A percentile compares a stretch with the other conserved stretches of the same genome.
These are phyloP conservation scores for Conringia planisiliqua DNA, from an alignment of 345 rosid species.

Conservation along the genomic window DNA sequence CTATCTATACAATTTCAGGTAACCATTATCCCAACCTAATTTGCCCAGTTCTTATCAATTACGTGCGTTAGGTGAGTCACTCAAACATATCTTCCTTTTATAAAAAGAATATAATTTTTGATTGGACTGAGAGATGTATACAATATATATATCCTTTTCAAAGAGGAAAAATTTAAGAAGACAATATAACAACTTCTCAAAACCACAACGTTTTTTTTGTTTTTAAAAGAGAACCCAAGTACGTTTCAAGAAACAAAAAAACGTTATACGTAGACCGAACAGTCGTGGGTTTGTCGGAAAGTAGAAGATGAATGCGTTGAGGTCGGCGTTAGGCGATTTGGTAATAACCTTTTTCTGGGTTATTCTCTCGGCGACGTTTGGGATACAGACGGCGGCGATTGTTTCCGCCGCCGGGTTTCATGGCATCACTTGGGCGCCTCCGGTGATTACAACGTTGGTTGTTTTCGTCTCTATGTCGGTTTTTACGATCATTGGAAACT, in stretches of 20 bases:
- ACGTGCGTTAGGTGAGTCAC: constrained; percentile 31
- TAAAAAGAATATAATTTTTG: neutral
- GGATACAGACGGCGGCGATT: constrained; percentile 52
- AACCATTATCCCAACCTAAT: neutral
- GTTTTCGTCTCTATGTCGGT: constrained; percentile 62
- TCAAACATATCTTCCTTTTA: constrained; percentile 12
- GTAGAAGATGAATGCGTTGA: constrained; percentile 55
- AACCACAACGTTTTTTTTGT: neutral
- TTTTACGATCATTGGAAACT: constrained; percentile 49
- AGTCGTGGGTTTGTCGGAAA: neutral
- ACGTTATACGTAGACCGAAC: neutral
- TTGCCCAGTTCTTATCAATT: neutral
- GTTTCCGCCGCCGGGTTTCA: constrained; percentile 49
- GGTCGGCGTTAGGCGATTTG: constrained; percentile 63
- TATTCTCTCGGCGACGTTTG: constrained; percentile 58
- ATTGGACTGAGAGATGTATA: no score
- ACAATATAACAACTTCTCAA: neutral
- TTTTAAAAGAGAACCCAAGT: neutral
- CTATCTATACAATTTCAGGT: neutral
- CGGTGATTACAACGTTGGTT: constrained; percentile 49
- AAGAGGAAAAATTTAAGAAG: neutral
- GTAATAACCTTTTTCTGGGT: constrained; percentile 73
- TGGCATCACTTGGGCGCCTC: constrained; percentile 45
- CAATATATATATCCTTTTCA: neutral
- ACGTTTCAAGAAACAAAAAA: neutral